phyloP scores from a whole-genome alignment of 176 grass and related monocot genomes.

The Canna indica region DNA sequence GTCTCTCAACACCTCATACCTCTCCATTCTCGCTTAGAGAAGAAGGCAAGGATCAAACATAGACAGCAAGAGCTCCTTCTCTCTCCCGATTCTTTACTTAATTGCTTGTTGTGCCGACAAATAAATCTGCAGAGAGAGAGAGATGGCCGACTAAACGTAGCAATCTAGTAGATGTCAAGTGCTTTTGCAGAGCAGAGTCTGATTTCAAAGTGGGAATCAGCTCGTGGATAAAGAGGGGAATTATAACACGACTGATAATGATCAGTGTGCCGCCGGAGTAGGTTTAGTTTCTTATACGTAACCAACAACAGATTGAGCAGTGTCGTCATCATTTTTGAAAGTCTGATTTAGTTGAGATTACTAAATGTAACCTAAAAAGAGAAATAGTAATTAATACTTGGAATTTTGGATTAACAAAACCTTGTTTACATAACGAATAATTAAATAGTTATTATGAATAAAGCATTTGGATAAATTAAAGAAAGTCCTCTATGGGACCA shows the following conservation, averaged over 20 bases:
- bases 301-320: too few species aligned
- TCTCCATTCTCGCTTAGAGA: constrained; percentile 35
- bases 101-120: not conserved
- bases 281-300: not conserved
- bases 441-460: too few species aligned
- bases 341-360: too few species aligned
- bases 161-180: not conserved
- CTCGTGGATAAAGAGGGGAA: not conserved
- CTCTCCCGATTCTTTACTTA: not conserved
- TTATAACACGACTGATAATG: not conserved
- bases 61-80: not conserved
- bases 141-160: not conserved
- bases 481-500: too few species aligned
- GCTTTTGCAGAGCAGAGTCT: not conserved
- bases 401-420: too few species aligned
- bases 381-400: too few species aligned
- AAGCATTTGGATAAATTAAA: too few species aligned
- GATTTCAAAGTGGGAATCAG: too few species aligned
- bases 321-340: too few species aligned
- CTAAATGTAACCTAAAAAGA: too few species aligned
- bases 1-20: constrained; percentile 64
- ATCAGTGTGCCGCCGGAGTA: not conserved
- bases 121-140: not conserved
- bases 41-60: not conserved
- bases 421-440: too few species aligned